These are phyloP conservation scores for Echites panduratus DNA, from an alignment of 257 asterid genomes.

Conservation along the genomic window DNA sequence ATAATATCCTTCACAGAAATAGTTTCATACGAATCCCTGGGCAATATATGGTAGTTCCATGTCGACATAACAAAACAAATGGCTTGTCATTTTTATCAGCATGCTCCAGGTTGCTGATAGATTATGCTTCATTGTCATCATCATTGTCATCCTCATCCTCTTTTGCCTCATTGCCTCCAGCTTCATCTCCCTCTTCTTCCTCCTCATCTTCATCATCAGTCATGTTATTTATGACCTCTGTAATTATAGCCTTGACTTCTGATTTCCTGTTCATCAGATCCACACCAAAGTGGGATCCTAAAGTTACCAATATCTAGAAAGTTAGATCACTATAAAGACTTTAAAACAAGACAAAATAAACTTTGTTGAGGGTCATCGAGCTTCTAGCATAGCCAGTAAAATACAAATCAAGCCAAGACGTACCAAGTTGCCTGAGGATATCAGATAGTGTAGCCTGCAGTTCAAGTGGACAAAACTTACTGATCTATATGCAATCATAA, in stretches of 20 bases:
- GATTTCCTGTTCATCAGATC: conserved; percentile 67
- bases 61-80: background rate
- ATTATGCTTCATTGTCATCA: conserved; percentile 21
- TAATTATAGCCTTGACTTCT: conserved; percentile 72
- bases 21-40: conserved; percentile 6
- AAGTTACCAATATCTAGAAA: background rate
- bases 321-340: background rate
- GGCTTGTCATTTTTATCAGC: background rate
- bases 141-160: conserved; percentile 40
- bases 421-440: conserved; percentile 82
- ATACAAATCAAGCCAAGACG: conserved; percentile 10
- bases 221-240: conserved; percentile 84
- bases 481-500: background rate
- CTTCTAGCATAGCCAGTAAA: background rate
- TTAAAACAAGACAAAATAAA: background rate
- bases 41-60: background rate
- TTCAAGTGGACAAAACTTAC: conserved; percentile 6
- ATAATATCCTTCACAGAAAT: background rate
- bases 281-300: conserved; percentile 58
- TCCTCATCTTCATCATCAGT: conserved; percentile 76
- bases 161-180: conserved; percentile 40
- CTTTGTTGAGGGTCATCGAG: background rate
- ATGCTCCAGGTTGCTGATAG: background rate
- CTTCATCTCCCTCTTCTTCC: conserved; percentile 27
- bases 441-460: conserved; percentile 90